Percentiles rank a stretch among this genome's conserved stretches.
These are phyloP conservation scores for Grosmannia serpens DNA, from an alignment of 2,329 filamentous ascomycete genomes.

Conservation along the genomic window DNA sequence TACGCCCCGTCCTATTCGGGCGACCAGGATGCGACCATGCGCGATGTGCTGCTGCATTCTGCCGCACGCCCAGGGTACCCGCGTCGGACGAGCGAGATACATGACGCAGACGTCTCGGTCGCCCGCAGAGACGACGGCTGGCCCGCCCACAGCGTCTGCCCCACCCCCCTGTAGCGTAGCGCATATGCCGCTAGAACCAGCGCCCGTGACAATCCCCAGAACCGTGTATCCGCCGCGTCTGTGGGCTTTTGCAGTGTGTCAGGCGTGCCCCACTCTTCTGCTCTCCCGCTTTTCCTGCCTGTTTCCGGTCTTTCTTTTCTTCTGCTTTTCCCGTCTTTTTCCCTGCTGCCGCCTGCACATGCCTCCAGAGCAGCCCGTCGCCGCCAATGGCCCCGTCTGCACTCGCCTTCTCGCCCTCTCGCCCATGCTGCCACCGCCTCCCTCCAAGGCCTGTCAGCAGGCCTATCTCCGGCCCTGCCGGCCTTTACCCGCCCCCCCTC, in stretches of 20 bases:
- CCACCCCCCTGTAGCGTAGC: neutral
- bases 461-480: conserved; percentile 3
- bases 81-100: too few relatives aligned
- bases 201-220: neutral
- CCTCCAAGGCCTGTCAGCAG: neutral
- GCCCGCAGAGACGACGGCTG: too few relatives aligned
- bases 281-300: neutral
- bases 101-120: too few relatives aligned
- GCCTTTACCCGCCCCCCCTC: neutral
- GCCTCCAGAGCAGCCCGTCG: neutral
- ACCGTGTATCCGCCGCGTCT: neutral
- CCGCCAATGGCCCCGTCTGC: neutral
- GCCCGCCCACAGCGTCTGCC: too few relatives aligned
- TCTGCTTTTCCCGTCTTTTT: neutral
- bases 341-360: neutral
- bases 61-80: too few relatives aligned
- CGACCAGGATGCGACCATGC: too few relatives aligned
- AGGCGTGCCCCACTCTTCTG: neutral
- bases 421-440: neutral
- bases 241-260: neutral
- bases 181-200: neutral
- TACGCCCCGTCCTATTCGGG: too few relatives aligned
- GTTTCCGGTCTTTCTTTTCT: neutral
- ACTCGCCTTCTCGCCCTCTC: neutral
- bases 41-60: too few relatives aligned